phyloP scores from a whole-genome alignment of 2,329 filamentous ascomycete genomes.

The Claviceps sorghi region DNA sequence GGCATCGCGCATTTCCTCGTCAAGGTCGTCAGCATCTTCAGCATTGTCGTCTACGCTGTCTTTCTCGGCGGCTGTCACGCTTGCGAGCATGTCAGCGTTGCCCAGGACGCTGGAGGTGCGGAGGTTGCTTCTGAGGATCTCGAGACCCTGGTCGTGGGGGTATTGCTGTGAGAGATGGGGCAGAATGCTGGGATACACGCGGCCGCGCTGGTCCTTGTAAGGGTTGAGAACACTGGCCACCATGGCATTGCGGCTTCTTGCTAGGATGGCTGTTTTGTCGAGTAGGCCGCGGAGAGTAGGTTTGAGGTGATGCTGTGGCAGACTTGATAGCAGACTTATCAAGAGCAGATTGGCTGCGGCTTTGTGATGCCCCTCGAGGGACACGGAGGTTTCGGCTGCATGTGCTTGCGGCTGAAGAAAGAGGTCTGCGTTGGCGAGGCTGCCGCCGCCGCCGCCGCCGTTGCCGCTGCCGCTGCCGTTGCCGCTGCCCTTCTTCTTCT shows the following conservation, averaged over 20 bases:
- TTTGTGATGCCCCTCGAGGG: constrained; percentile 31
- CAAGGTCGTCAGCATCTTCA: constrained; percentile 9
- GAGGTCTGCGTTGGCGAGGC: constrained; percentile 52
- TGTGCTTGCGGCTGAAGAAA: constrained; percentile 39
- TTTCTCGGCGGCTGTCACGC: constrained; percentile 23
- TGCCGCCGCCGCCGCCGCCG: constrained; percentile 7
- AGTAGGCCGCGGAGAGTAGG: constrained; percentile 58
- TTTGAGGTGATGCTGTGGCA: constrained; percentile 55
- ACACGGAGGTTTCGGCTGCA: constrained; percentile 17
- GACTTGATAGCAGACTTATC: constrained; percentile 41
- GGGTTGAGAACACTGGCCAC: constrained; percentile 72
- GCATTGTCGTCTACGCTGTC: constrained; percentile 20
- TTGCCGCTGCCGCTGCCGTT: constrained; percentile 12
- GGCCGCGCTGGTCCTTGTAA: constrained; percentile 46
- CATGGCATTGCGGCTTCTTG: constrained; percentile 55
- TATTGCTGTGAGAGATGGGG: constrained; percentile 62
- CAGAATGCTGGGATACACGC: constrained; percentile 57
- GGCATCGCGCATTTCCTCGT: constrained; percentile 7
- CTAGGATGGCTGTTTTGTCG: constrained; percentile 68
- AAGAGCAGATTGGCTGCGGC: constrained; percentile 48
- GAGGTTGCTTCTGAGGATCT: constrained; percentile 52
- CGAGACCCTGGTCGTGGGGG: constrained; percentile 48
- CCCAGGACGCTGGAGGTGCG: constrained; percentile 21
- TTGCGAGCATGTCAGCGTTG: constrained; percentile 15
- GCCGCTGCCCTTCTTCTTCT: constrained; percentile 21